Conservation (phyloP, 2,329 filamentous ascomycete species). For the Ceratocystis albifundus region DNA sequence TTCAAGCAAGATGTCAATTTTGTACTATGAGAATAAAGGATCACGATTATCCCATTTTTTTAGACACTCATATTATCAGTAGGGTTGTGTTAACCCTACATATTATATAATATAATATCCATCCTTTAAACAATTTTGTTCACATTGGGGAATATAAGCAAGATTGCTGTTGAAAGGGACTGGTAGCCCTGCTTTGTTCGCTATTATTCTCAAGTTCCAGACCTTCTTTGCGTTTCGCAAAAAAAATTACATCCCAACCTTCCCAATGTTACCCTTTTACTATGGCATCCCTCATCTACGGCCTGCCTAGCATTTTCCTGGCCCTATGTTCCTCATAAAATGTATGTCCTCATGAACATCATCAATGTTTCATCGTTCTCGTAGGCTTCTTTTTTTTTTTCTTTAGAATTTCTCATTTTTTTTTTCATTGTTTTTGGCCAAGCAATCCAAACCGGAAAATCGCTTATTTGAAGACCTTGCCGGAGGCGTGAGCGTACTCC, state of each 20-base stretch:
- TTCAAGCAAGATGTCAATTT: conserved; percentile 34
- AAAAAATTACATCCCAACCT: conserved; percentile 6
- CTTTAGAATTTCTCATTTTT: conserved; percentile 23
- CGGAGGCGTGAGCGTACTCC: conserved; percentile 75
- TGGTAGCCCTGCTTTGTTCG: conserved; percentile 14
- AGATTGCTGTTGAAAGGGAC: conserved; percentile 14
- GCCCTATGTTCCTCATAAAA: conserved; percentile 24
- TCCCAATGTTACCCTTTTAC: conserved; percentile 12
- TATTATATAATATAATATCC: too few species aligned
- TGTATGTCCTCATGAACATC: conserved; percentile 23
- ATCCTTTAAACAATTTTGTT: background rate
- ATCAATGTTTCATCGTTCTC: conserved; percentile 18
- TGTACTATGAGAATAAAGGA: background rate
- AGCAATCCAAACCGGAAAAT: conserved; percentile 24
- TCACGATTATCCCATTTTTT: too few species aligned
- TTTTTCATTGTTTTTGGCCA: conserved; percentile 23
- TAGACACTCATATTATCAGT: too few species aligned
- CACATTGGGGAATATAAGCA: background rate
- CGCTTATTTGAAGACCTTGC: conserved; percentile 97
- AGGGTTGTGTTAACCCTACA: too few species aligned
- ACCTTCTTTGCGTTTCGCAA: conserved; percentile 7
- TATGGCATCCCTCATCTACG: conserved; percentile 15
- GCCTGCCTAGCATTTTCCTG: conserved; percentile 13
- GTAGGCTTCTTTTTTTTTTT: conserved; percentile 18
- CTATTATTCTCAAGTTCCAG: conserved; percentile 10